Conservation (phyloP, 1,284 basidiomycete genomes). For the Jaminaea rosea region DNA sequence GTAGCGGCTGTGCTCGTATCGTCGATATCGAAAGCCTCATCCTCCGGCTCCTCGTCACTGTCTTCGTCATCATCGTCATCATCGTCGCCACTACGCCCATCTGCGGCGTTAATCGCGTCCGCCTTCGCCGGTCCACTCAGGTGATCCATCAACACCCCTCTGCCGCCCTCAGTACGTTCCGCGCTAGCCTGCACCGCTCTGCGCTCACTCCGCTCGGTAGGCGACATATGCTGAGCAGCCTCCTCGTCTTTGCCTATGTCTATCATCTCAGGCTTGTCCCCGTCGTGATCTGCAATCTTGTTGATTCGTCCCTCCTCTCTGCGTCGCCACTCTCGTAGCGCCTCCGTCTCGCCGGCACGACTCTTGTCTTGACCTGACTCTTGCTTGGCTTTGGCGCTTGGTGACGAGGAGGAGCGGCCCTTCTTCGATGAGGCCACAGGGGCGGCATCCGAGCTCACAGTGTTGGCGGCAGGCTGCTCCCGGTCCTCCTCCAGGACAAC, state of each 20-base stretch:
- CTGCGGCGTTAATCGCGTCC: neutral
- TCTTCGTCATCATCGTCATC: conserved; percentile 15
- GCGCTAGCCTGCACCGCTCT: neutral
- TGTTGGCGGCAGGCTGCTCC: conserved; percentile 6
- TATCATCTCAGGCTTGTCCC: neutral
- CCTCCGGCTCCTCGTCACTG: conserved; percentile 22
- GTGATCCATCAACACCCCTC: too few relatives aligned
- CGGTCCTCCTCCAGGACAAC: conserved; percentile 66
- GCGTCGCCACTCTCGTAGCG: too few relatives aligned
- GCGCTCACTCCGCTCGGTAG: neutral
- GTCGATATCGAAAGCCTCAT: conserved; percentile 42
- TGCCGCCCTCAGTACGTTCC: too few relatives aligned
- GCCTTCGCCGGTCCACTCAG: neutral
- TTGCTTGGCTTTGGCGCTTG: too few relatives aligned
- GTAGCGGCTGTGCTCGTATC: conserved; percentile 31
- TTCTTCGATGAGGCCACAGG: too few relatives aligned
- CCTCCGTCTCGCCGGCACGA: too few relatives aligned
- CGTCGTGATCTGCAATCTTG: too few relatives aligned
- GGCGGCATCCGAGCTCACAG: too few relatives aligned
- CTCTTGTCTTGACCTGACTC: too few relatives aligned
- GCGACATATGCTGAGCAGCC: neutral
- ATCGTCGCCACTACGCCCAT: conserved; percentile 2
- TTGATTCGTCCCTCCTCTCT: too few relatives aligned
- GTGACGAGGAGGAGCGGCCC: too few relatives aligned
- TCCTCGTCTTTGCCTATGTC: neutral